phyloP scores from a whole-genome alignment of 2,329 filamentous ascomycete species.

The Paecilomyces dactylethromorphus region DNA sequence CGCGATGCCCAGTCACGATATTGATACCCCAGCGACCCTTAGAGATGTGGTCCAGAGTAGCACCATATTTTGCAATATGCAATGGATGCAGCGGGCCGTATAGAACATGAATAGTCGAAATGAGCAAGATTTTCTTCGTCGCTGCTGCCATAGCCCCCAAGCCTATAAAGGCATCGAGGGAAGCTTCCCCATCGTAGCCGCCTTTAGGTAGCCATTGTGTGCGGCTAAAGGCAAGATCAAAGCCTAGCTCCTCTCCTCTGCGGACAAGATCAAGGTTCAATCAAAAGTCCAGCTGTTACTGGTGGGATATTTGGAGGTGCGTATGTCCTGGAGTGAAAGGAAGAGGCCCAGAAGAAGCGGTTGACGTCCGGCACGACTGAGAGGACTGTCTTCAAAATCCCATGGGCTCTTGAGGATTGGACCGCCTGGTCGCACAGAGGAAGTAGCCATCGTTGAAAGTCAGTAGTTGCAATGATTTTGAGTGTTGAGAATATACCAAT shows the following conservation, averaged over 20 bases:
- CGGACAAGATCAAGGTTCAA: constrained; percentile 13
- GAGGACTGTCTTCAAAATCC: constrained; percentile 9
- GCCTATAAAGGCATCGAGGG: constrained; percentile 15
- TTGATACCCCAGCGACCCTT: constrained; percentile 19
- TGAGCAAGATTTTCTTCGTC: constrained; percentile 18
- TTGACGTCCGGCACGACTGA: constrained; percentile 8
- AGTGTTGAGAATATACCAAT: background rate
- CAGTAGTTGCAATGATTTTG: background rate
- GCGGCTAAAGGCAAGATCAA: constrained; percentile 17
- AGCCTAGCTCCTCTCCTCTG: constrained; percentile 14
- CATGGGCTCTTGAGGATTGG: constrained; percentile 8
- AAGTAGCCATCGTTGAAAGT: background rate
- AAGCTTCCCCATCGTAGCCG: constrained; percentile 13
- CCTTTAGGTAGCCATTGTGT: constrained; percentile 14
- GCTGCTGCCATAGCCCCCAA: constrained; percentile 18
- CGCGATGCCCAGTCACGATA: constrained; percentile 17
- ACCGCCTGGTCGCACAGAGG: constrained; percentile 9
- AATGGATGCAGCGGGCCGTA: constrained; percentile 16
- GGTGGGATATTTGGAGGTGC: constrained; percentile 9
- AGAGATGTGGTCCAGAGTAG: constrained; percentile 16
- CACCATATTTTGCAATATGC: constrained; percentile 17
- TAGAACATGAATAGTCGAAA: constrained; percentile 16
- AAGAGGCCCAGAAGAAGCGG: constrained; percentile 13
- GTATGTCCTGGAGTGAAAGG: constrained; percentile 8
- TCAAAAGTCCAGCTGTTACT: constrained; percentile 17